Evolutionary conservation across 768 basidiomycete genomes (phyloP), one percentile per base, ranked within the genome.

Genomic region (Suillus brevipes): DNA sequence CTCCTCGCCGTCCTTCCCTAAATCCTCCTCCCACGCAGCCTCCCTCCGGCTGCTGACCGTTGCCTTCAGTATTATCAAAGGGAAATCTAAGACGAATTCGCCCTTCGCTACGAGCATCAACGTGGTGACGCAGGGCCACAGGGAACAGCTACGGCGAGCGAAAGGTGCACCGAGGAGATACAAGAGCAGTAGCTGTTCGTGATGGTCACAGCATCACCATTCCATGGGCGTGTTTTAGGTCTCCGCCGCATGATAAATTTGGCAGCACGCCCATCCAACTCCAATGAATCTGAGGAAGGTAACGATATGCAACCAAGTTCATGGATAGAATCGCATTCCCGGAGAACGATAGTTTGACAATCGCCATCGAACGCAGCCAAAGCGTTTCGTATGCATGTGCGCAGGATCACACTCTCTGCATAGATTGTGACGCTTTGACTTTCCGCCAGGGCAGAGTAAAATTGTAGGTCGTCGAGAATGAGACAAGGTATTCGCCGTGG

Each of bases 371-470:
- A 9, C 14, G 14, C n/a, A 38, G n/a, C 7, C 4, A 57, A 38
- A 38, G 37, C 36, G 4, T 1, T 14, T 49, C 23, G 12, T 14
- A 37, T 37, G 23, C 23, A 25, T 25, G 13, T n/a, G n/a, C 37
- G 56, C 37, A 57, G n/a, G 7, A 57, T 37, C 13, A 57, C 13
- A 37, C 23, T 57, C 13, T 57, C 36, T n/a, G n/a, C 36, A 13
- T 12, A 8, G 13, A 57, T 23, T 57, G n/a, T 23, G n/a, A 37
- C 14, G n/a, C 0, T 4, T 4, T 28, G 28, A 8, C 5, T 18
- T 31, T 0, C 8, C 16, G 8, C 8, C 2, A 10, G 3, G 18
- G 18, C 3, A 20, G 4, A 0, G 28, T 4, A 9, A 13, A 37
- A 8, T n/a, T 23, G 55, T 12, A 36, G 50, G 50, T 31, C 9